Conservation (phyloP, 805 yeast species). For the Starmerella bombicola region DNA sequence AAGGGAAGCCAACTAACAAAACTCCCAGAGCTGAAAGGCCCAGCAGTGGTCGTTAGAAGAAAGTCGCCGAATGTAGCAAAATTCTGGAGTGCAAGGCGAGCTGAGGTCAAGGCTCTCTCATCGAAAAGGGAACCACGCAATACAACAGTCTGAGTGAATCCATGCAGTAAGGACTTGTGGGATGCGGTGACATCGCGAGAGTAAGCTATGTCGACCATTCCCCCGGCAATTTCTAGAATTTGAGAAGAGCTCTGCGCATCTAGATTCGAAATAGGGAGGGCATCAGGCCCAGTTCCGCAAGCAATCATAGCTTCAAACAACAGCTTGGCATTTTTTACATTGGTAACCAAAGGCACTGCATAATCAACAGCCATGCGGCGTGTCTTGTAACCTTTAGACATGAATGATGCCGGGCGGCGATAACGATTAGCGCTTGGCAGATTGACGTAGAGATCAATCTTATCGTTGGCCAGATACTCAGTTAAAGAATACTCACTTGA, state of each 20-base stretch:
- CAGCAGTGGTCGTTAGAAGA: conserved; percentile 72
- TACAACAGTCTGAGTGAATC: conserved; percentile 76
- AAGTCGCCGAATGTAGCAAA: conserved; percentile 44
- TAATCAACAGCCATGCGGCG: conserved; percentile 99
- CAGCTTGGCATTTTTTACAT: conserved; percentile 92
- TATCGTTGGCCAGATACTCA: conserved; percentile 90
- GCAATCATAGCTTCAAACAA: conserved; percentile 62
- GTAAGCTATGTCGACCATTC: conserved; percentile 70
- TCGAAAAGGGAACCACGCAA: conserved; percentile 53
- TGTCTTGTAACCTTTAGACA: conserved; percentile 92
- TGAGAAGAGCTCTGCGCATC: conserved; percentile 88
- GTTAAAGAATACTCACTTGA: conserved; percentile 93
- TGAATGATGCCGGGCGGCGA: conserved; percentile 97
- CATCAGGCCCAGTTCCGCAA: conserved; percentile 35
- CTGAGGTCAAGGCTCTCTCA: conserved; percentile 50
- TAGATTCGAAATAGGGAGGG: conserved; percentile 43
- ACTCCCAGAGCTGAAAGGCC: conserved; percentile 58
- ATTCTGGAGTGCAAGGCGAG: conserved; percentile 42
- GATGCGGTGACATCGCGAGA: conserved; percentile 50
- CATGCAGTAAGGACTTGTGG: conserved; percentile 64
- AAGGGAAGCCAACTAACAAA: conserved; percentile 56
- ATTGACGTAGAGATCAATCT: conserved; percentile 91
- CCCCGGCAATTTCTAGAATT: conserved; percentile 64
- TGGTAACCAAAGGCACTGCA: conserved; percentile 93
- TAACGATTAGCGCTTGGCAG: conserved; percentile 93